Percentiles rank a stretch among this genome's conserved stretches.
Conservation (phyloP, 352 stramenopile species). For the Blastocystis hominis region DNA sequence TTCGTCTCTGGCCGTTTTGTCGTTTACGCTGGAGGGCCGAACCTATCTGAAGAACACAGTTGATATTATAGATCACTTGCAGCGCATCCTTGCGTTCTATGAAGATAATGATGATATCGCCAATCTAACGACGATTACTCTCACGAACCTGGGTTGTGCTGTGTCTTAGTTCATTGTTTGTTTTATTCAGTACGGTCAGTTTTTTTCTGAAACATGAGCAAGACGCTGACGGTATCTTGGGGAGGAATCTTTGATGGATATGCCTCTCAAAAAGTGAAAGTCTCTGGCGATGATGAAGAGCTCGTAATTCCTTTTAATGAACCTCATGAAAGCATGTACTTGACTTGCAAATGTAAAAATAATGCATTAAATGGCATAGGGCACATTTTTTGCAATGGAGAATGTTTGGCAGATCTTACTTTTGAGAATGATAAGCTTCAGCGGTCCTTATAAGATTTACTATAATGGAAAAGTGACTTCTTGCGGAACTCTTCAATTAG, state of each 20-base stretch:
- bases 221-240: background rate
- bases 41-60: constrained; percentile 34
- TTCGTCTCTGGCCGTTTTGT: constrained; percentile 4
- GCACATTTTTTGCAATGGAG: background rate
- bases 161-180: constrained; percentile 22
- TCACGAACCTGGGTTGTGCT: constrained; percentile 5
- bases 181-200: background rate
- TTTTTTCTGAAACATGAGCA: background rate
- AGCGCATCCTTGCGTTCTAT: background rate
- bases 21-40: background rate
- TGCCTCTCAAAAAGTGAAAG: background rate
- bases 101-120: background rate
- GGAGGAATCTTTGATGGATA: background rate
- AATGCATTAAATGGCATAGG: background rate
- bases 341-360: background rate
- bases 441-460: background rate
- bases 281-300: background rate
- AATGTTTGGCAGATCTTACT: background rate
- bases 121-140: background rate
- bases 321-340: background rate
- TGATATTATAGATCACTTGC: background rate
- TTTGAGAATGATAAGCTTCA: background rate
- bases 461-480: background rate
- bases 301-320: background rate
- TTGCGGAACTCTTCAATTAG: background rate